Evolutionary conservation across 164 flowering plant species (phyloP), one percentile per base, ranked within the genome.

Genomic region (Nymphaea thermarum): DNA sequence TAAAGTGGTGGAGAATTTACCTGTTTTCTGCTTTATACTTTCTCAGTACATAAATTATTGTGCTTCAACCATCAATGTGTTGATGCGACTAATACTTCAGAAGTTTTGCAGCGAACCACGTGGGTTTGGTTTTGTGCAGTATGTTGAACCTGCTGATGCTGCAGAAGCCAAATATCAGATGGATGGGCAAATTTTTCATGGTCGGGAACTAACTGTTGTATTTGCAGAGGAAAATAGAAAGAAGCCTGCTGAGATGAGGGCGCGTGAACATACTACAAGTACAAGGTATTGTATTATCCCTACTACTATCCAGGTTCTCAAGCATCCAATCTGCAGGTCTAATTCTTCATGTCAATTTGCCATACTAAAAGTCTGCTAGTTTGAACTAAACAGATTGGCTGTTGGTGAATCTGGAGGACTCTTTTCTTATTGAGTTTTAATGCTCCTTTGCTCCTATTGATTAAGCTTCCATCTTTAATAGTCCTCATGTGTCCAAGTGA

Each of bases 81-180:
- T 25, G 36, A 25, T 43, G 3, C 60, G 43, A 10, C 67, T 61
- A 43, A 66, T 5, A 16, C 42, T 11, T 43, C 11, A 62, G 8
- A 25, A 47, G 42, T 51, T 41, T 60, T 73, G 74, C 82, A 93
- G 96, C 71, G 85, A 91, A 66, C 98, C 95, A 4, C 94, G 94
- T 67, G 98, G 97, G n/a, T 91, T 89, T 84, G 97, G 97, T 43
- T 93, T 93, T 83, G 90, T 93, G 64, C 96, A 93, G 68, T 93
- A 70, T 81, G 70, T 91, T 25, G 86, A 93, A 44, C 94, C 97
- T 60, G 89, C 77, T 71, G 98, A 93, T 89, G 97, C 98, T 68
- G 93, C 83, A 17, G 98, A 93, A 65, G 97, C 97, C 17, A 91
- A 91, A 80, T 84, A 87, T 73, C 82, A 87, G 47, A 85, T 93